phyloP scores from a whole-genome alignment of 139 green algal species.

The Coccomyxa sp. region DNA sequence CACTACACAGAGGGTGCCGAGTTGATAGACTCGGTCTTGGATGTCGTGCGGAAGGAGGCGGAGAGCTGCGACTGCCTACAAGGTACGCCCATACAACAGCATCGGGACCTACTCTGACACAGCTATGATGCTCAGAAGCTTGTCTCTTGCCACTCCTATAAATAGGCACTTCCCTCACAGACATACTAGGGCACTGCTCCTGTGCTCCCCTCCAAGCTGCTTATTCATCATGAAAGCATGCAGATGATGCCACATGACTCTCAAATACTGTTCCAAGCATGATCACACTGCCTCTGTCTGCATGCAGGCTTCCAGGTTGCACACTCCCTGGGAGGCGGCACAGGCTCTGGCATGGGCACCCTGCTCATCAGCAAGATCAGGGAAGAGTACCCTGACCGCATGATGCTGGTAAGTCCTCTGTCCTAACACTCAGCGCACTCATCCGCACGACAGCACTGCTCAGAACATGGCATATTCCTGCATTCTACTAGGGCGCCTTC shows the following conservation, averaged over 20 bases:
- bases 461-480: too few relatives aligned
- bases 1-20: constrained; percentile 99
- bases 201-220: too few relatives aligned
- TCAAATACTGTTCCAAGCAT: background rate
- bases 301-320: constrained; percentile 88
- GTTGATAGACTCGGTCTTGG: constrained; percentile 96
- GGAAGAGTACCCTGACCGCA: constrained; percentile 84
- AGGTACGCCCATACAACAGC: constrained; percentile 62
- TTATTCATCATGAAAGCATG: too few relatives aligned
- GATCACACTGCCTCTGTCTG: background rate
- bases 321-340: constrained; percentile 96
- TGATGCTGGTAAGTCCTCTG: constrained; percentile 3
- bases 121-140: too few relatives aligned
- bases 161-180: too few relatives aligned
- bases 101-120: too few relatives aligned
- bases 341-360: constrained; percentile 93
- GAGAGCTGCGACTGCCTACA: constrained; percentile 98
- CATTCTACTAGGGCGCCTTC: too few relatives aligned
- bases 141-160: too few relatives aligned
- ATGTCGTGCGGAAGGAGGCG: constrained; percentile 98
- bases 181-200: too few relatives aligned
- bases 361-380: constrained; percentile 91
- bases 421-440: background rate
- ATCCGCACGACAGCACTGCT: background rate
- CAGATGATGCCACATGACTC: background rate